Percentiles rank a stretch among this genome's conserved stretches.
Conservation (phyloP, 148 eudicot genomes). For the Hydrangea macrophylla region DNA sequence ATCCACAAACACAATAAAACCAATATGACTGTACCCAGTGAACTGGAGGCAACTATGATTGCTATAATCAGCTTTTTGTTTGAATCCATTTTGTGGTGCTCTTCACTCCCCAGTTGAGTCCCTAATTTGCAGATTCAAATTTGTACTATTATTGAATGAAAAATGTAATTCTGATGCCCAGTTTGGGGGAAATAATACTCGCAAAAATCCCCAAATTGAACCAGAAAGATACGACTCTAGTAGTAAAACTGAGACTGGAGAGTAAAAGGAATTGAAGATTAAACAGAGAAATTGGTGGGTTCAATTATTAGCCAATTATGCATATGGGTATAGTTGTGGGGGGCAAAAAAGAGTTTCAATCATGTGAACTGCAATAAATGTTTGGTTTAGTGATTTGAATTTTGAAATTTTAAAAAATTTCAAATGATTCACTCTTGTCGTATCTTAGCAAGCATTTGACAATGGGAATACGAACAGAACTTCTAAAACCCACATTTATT, state of each 20-base stretch:
- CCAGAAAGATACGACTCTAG: neutral
- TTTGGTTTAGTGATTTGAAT: neutral
- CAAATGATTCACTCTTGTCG: neutral
- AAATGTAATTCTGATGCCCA: neutral
- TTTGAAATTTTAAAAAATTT: neutral
- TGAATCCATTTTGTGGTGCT: constrained; percentile 31
- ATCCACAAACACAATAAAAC: constrained; percentile 48
- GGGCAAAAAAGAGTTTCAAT: neutral
- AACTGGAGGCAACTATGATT: constrained; percentile 45
- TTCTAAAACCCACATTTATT: neutral
- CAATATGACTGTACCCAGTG: constrained; percentile 38
- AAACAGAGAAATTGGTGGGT: neutral
- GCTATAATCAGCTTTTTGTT: constrained; percentile 37
- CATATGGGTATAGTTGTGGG: neutral
- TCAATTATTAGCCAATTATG: neutral
- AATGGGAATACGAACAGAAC: neutral
- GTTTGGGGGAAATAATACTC: neutral
- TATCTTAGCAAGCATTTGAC: neutral
- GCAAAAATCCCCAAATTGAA: neutral
- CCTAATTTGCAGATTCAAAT: constrained; percentile 33
- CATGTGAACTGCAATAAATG: constrained; percentile 5
- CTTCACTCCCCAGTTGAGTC: constrained; percentile 21
- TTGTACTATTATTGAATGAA: neutral
- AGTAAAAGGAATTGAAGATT: neutral
- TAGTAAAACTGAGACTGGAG: neutral